These are phyloP conservation scores for Cryptosporidium meleagridis DNA, from an alignment of 169 alveolate genomes.

Conservation along the genomic window DNA sequence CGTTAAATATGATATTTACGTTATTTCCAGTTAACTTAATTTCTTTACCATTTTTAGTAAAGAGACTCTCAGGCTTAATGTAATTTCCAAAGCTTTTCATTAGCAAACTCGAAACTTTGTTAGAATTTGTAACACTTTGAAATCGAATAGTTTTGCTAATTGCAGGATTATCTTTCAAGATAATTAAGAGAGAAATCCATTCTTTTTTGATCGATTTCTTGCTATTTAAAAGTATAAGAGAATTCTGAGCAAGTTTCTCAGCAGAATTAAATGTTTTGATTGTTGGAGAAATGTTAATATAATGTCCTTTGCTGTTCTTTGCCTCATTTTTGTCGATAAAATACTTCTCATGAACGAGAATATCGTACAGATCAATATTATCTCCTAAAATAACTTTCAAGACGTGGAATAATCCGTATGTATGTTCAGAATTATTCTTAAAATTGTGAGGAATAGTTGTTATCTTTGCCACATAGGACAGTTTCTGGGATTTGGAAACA, in stretches of 20 bases:
- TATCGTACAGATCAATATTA: slow-evolving; percentile 37
- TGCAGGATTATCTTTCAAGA: slow-evolving; percentile 25
- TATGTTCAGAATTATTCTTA: background rate
- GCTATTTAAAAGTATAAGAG: slow-evolving; percentile 1
- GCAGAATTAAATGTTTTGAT: slow-evolving; percentile 29
- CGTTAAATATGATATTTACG: background rate
- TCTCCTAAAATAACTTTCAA: background rate
- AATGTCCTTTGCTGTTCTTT: background rate
- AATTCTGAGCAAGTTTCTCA: background rate
- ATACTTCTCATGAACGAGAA: slow-evolving; percentile 22
- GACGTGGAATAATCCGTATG: background rate
- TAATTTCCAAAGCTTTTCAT: slow-evolving; percentile 5
- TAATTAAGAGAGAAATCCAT: background rate
- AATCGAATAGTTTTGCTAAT: slow-evolving; percentile 12
- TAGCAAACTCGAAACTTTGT: background rate
- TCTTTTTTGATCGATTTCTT: slow-evolving; percentile 4
- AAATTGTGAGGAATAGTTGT: slow-evolving; percentile 28
- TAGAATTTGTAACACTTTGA: background rate
- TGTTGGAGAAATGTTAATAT: slow-evolving; percentile 1
- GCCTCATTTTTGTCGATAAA: background rate
- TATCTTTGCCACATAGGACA: slow-evolving; percentile 8
- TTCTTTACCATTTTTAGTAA: slow-evolving; percentile 44
- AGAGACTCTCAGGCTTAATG: slow-evolving; percentile 26
- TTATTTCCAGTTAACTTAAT: slow-evolving; percentile 1
- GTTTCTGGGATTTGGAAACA: slow-evolving; percentile 1